Evolutionary conservation across 2,329 filamentous ascomycete genomes (phyloP).

Genomic region (Pseudogymnoascus sp.): DNA sequence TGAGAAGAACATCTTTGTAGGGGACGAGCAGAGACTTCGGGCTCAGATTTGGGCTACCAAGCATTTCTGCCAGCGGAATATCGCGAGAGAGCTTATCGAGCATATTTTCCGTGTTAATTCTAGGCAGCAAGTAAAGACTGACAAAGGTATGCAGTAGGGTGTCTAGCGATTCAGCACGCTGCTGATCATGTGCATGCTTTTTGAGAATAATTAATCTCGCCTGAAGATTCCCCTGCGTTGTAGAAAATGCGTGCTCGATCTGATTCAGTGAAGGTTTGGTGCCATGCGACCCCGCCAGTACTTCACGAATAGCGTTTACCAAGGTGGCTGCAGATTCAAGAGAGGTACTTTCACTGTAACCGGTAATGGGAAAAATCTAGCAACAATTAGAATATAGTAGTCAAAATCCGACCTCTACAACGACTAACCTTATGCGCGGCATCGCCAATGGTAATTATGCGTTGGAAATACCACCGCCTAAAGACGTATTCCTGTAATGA

Average conservation of each 20-base stretch:
- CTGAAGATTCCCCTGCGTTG: background rate
- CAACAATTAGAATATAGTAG: background rate
- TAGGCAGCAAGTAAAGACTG: background rate
- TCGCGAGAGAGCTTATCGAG: slow-evolving; percentile 13
- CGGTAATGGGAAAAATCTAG: background rate
- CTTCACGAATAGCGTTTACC: background rate
- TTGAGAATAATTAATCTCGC: background rate
- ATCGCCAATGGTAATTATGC: slow-evolving; percentile 35
- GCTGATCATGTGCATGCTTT: slow-evolving; percentile 3
- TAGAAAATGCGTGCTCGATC: slow-evolving; percentile 1
- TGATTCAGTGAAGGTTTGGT: background rate
- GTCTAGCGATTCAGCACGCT: background rate
- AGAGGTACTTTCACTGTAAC: background rate
- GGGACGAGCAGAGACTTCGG: background rate
- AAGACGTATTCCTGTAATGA: slow-evolving; percentile 32
- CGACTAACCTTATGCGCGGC: slow-evolving; percentile 33
- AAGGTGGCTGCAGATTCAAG: background rate
- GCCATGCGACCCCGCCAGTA: background rate
- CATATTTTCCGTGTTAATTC: slow-evolving; percentile 11
- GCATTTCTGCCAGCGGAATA: slow-evolving; percentile 14
- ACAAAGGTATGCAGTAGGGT: background rate
- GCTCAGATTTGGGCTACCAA: slow-evolving; percentile 8
- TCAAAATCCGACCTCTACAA: background rate
- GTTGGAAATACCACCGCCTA: slow-evolving; percentile 32
- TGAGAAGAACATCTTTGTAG: background rate